Conservation (phyloP, 441 rosid species). For the Bocquillonia castaneifolia region DNA sequence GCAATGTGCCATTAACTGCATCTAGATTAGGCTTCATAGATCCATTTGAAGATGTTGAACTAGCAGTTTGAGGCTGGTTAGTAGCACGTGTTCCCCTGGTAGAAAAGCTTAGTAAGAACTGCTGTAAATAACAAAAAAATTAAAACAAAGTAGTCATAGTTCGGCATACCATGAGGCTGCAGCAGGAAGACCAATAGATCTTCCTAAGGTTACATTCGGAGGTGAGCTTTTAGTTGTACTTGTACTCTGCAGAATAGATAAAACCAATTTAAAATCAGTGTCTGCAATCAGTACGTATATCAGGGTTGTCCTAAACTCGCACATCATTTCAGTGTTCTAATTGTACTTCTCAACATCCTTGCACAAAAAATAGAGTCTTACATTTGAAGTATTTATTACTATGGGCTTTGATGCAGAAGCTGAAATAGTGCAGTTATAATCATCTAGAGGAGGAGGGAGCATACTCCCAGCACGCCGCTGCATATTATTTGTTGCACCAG, state of each 20-base stretch:
- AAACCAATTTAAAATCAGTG: not conserved
- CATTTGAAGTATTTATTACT: conserved; percentile 39
- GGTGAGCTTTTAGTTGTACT: conserved; percentile 55
- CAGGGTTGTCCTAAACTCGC: not conserved
- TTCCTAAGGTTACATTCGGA: conserved; percentile 63
- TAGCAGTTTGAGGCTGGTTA: conserved; percentile 42
- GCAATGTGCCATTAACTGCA: conserved; percentile 28
- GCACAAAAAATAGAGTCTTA: conserved; percentile 25
- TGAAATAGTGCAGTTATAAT: conserved; percentile 35
- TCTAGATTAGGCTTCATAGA: conserved; percentile 48
- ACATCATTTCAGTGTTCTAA: not conserved
- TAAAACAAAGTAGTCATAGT: not conserved
- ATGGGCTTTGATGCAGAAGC: conserved; percentile 45
- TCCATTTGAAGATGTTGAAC: conserved; percentile 45
- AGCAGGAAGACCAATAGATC: conserved; percentile 72
- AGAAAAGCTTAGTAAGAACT: conserved; percentile 24
- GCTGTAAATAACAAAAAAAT: conserved; percentile 3
- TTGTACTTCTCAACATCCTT: not conserved
- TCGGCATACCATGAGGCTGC: conserved; percentile 76
- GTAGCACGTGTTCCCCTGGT: conserved; percentile 77
- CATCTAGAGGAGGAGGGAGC: conserved; percentile 62
- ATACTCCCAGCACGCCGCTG: conserved; percentile 47
- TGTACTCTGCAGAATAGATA: conserved; percentile 39
- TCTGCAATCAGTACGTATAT: not conserved
- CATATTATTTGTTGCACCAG: conserved; percentile 45